A percentile compares a stretch with the other conserved stretches of the same genome.
Conservation (phyloP, 768 basidiomycete genomes). For the Suillus discolor region DNA sequence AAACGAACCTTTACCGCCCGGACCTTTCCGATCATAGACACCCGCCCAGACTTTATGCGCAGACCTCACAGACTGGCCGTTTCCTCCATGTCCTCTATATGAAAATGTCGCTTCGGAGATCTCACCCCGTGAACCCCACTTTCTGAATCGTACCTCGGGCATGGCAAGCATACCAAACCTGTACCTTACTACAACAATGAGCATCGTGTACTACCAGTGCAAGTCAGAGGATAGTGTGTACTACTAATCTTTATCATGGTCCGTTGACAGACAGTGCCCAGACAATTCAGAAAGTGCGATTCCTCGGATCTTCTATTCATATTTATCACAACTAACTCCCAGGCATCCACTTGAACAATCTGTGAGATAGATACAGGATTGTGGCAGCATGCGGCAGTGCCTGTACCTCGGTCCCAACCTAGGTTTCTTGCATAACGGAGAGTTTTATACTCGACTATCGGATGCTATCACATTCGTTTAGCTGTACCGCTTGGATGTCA, state of each 20-base stretch:
- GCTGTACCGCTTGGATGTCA: background rate
- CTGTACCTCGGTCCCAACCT: background rate
- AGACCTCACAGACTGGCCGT: too few species aligned
- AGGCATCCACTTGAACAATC: background rate
- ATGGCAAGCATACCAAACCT: background rate
- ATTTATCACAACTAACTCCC: background rate
- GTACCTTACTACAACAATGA: background rate
- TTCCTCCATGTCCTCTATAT: too few species aligned
- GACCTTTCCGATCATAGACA: too few species aligned
- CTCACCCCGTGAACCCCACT: background rate
- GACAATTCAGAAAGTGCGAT: background rate
- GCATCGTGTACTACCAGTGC: background rate
- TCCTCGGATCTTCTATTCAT: background rate
- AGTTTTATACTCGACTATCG: background rate
- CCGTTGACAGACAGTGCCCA: conserved; percentile 4
- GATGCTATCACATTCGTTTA: background rate
- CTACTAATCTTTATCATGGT: background rate
- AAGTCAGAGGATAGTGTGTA: background rate
- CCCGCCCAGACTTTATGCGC: too few species aligned
- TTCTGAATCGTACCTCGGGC: background rate
- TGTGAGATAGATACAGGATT: background rate
- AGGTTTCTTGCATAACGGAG: background rate
- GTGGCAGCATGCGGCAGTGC: background rate
- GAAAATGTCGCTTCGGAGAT: background rate
- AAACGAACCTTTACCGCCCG: too few species aligned